A percentile compares a stretch with the other conserved stretches of the same genome.
Conservation (phyloP, 495 filamentous ascomycete genomes). For the Penicillium soppii region DNA sequence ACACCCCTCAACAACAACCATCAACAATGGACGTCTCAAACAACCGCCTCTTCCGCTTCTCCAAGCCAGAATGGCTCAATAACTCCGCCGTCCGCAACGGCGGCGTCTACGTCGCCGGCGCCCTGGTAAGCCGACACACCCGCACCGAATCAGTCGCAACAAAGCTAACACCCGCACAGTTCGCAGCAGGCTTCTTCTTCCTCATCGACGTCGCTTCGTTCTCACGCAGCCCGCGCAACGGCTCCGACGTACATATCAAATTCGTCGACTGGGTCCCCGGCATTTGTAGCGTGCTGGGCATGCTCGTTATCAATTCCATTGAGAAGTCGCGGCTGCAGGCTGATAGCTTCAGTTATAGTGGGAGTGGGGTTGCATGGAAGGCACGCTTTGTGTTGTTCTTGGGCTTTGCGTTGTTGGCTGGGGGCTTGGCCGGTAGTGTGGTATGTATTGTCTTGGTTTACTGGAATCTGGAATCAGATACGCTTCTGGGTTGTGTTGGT, state of each 20-base stretch:
- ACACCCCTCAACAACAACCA: constrained; percentile 39
- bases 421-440: constrained; percentile 89
- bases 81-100: constrained; percentile 76
- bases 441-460: constrained; percentile 29
- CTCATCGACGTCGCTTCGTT: constrained; percentile 89
- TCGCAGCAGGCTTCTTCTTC: constrained; percentile 95
- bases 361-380: constrained; percentile 91
- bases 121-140: constrained; percentile 61
- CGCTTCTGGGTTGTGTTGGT: no score
- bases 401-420: constrained; percentile 91
- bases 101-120: constrained; percentile 84
- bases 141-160: neutral
- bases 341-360: constrained; percentile 84
- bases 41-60: constrained; percentile 74
- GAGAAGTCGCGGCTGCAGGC: constrained; percentile 86
- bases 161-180: constrained; percentile 55
- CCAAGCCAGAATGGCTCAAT: constrained; percentile 86
- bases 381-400: constrained; percentile 92
- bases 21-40: constrained; percentile 47
- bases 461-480: neutral
- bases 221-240: constrained; percentile 77
- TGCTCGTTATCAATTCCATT: constrained; percentile 98
- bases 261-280: constrained; percentile 99
- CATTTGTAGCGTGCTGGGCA: constrained; percentile 89
- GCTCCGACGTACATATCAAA: constrained; percentile 79